These are phyloP conservation scores for Eleusine coracana DNA, from an alignment of 176 grass and related monocot species.

Conservation along the genomic window DNA sequence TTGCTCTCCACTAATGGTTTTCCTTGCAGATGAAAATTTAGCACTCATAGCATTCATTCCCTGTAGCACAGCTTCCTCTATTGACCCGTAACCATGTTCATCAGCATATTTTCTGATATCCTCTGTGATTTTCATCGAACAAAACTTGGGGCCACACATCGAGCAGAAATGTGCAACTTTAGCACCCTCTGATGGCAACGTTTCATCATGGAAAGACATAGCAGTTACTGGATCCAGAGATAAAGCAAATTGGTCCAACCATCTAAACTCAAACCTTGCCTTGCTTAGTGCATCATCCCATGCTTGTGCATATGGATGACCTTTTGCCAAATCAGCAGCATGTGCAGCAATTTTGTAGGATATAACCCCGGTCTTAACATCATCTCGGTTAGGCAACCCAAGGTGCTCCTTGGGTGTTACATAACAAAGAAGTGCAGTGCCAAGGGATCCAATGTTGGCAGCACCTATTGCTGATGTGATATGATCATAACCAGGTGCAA, in stretches of 20 bases:
- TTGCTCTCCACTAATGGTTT: conserved; percentile 92
- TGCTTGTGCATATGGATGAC: conserved; percentile 84
- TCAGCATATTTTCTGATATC: conserved; percentile 96
- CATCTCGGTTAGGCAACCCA: conserved; percentile 94
- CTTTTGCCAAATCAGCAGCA: conserved; percentile 94
- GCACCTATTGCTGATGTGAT: conserved; percentile 98
- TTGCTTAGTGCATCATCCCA: conserved; percentile 97
- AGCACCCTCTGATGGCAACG: conserved; percentile 91
- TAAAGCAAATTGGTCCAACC: conserved; percentile 95
- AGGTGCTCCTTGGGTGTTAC: conserved; percentile 99
- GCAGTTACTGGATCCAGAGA: conserved; percentile 94
- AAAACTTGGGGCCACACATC: conserved; percentile 99
- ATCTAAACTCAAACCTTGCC: conserved; percentile 99
- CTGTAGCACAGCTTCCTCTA: conserved; percentile 82
- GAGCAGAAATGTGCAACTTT: conserved; percentile 99
- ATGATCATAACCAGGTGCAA: conserved; percentile 98
- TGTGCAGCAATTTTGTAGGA: conserved; percentile 98
- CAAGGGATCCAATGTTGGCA: conserved; percentile 92
- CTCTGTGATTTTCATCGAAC: conserved; percentile 98
- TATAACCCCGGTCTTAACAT: conserved; percentile 92
- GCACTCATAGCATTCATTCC: conserved; percentile 98
- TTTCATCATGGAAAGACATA: conserved; percentile 98
- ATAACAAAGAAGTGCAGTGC: conserved; percentile 97
- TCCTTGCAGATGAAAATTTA: conserved; percentile 80
- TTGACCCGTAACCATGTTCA: conserved; percentile 89